Evolutionary conservation across 108 stramenopile genomes (phyloP).

Genomic region (Epithemia pelagica): DNA sequence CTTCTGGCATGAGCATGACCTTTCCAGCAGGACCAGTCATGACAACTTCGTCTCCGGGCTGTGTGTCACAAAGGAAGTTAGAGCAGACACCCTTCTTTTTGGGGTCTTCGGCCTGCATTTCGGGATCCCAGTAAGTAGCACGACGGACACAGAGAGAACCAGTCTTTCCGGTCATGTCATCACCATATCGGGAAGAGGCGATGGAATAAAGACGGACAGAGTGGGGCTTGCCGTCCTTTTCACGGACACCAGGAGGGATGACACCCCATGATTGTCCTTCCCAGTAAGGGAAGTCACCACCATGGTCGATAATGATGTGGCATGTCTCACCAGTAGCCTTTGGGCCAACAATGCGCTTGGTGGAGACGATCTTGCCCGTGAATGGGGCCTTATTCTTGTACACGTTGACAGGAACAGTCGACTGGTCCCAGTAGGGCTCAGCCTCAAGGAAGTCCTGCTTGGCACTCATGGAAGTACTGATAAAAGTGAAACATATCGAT

Average conservation of each 20-base stretch:
- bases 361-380: slow-evolving; percentile 93
- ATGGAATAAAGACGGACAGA: slow-evolving; percentile 96
- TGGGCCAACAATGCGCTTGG: slow-evolving; percentile 96
- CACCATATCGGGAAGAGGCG: slow-evolving; percentile 96
- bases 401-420: slow-evolving; percentile 85
- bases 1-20: slow-evolving; percentile 97
- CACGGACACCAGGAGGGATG: slow-evolving; percentile 86
- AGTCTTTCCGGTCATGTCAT: slow-evolving; percentile 95
- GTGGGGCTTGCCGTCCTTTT: slow-evolving; percentile 96
- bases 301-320: slow-evolving; percentile 98
- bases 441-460: slow-evolving; percentile 97
- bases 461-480: slow-evolving; percentile 35
- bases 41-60: slow-evolving; percentile 76
- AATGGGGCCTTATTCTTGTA: slow-evolving; percentile 97
- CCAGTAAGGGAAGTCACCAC: slow-evolving; percentile 96
- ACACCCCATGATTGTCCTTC: slow-evolving; percentile 99
- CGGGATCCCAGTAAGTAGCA: slow-evolving; percentile 93
- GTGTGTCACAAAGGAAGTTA: slow-evolving; percentile 94
- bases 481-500: background rate
- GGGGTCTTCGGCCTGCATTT: slow-evolving; percentile 92
- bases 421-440: slow-evolving; percentile 90
- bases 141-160: slow-evolving; percentile 94
- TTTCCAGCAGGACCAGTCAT: slow-evolving; percentile 96
- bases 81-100: slow-evolving; percentile 97
- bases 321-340: slow-evolving; percentile 95